Conservation (phyloP, 495 filamentous ascomycete genomes). For the Lepraria neglecta region DNA sequence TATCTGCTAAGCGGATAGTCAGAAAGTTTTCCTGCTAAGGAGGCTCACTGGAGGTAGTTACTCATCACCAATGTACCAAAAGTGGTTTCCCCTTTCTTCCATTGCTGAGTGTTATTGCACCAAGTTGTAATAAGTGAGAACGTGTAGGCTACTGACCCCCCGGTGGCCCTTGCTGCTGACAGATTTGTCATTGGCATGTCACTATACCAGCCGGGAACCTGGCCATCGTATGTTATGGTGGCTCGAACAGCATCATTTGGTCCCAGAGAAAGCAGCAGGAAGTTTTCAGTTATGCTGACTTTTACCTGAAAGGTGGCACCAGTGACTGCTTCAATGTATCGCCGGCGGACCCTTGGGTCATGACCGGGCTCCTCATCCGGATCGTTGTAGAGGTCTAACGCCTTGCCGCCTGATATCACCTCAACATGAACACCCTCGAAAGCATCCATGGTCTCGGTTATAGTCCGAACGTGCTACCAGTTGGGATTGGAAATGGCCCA, state of each 20-base stretch:
- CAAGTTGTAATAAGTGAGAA: not conserved
- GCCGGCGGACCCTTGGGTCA: constrained; percentile 2
- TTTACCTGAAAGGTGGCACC: constrained; percentile 21
- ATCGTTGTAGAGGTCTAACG: constrained; percentile 22
- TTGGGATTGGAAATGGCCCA: not conserved
- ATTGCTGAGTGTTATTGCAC: constrained; percentile 1
- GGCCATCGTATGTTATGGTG: constrained; percentile 5
- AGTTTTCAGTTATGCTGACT: constrained; percentile 8
- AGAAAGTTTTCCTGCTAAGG: not conserved
- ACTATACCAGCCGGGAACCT: not conserved
- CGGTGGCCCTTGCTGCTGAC: not conserved
- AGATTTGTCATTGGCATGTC: not conserved
- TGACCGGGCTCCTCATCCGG: constrained; percentile 16
- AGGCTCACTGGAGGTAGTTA: not conserved
- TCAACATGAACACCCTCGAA: constrained; percentile 15
- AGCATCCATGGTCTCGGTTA: not conserved
- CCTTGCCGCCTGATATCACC: constrained; percentile 6
- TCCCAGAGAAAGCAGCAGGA: not conserved
- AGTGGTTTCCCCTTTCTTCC: not conserved
- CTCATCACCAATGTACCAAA: constrained; percentile 17
- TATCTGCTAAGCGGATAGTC: not conserved
- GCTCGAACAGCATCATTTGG: constrained; percentile 10
- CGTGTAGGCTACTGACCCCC: not conserved
- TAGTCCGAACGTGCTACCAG: not conserved
- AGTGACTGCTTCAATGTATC: constrained; percentile 23